phyloP scores from a whole-genome alignment of 352 stramenopile species.

The Phytopythium delawarense region DNA sequence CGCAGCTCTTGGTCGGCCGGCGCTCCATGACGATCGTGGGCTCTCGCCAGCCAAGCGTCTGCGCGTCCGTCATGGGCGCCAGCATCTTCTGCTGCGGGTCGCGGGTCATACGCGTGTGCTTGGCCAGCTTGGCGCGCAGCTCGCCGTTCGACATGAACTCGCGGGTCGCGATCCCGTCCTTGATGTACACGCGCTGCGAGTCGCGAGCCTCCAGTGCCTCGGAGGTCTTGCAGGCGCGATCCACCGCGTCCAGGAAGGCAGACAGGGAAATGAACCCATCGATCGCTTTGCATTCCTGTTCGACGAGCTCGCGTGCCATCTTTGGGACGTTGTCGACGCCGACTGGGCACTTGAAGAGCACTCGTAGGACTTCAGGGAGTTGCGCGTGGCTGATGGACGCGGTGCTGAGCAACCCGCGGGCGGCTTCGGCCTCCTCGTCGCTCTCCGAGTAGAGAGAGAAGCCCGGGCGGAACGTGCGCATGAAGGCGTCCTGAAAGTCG shows the following conservation, averaged over 20 bases:
- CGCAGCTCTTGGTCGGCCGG: conserved; percentile 57
- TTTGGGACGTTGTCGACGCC: conserved; percentile 49
- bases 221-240: conserved; percentile 23
- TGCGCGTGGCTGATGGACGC: conserved; percentile 36
- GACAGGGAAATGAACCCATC: background rate
- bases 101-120: conserved; percentile 52
- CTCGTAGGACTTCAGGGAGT: conserved; percentile 31
- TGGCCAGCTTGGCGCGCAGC: conserved; percentile 39
- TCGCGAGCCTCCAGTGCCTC: conserved; percentile 24
- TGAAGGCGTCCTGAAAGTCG: conserved; percentile 63
- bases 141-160: conserved; percentile 62
- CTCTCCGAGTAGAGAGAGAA: conserved; percentile 56
- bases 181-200: conserved; percentile 32
- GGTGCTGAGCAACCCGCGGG: conserved; percentile 17
- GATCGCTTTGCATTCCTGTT: conserved; percentile 15
- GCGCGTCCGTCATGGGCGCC: conserved; percentile 43
- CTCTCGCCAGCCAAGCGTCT: conserved; percentile 47
- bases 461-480: conserved; percentile 39
- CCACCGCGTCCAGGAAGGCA: conserved; percentile 33
- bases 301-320: conserved; percentile 16
- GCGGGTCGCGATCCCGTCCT: conserved; percentile 25
- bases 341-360: conserved; percentile 60
- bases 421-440: conserved; percentile 40
- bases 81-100: conserved; percentile 44
- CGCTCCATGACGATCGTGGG: conserved; percentile 42